Percentiles rank a stretch among this genome's conserved stretches.
Conservation (phyloP, 192 early-diverging fungal genomes). For the Phycomyces nitens region DNA sequence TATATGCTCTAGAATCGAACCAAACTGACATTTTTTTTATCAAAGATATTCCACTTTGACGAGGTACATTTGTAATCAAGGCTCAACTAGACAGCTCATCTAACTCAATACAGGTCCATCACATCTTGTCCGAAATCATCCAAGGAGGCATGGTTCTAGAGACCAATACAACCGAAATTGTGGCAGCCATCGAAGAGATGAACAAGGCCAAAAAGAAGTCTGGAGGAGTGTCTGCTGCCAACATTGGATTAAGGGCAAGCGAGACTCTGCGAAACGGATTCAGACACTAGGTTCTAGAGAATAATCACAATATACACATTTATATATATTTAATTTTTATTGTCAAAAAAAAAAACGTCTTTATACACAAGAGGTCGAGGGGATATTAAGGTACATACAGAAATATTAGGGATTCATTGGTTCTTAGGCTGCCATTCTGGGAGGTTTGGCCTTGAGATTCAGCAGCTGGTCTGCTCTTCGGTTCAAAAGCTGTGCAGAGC, state of each 20-base stretch:
- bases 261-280: conserved; percentile 30
- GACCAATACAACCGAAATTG: conserved; percentile 75
- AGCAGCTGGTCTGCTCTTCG: conserved; percentile 40
- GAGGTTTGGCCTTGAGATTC: conserved; percentile 11
- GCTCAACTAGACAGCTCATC: background rate
- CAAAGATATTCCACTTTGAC: conserved; percentile 93
- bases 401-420: background rate
- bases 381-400: background rate
- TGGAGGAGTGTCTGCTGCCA: conserved; percentile 20
- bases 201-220: conserved; percentile 53
- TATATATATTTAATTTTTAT: background rate
- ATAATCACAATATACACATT: background rate
- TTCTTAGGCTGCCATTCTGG: background rate
- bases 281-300: conserved; percentile 11
- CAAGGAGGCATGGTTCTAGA: conserved; percentile 88
- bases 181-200: conserved; percentile 63
- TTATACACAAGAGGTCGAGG: background rate
- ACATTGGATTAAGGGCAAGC: conserved; percentile 24
- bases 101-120: conserved; percentile 48
- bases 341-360: no score
- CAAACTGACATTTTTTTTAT: no score
- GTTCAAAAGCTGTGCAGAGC: conserved; percentile 51
- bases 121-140: conserved; percentile 83
- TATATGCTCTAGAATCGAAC: no score
- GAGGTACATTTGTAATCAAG: conserved; percentile 42